Percentiles rank a stretch among this genome's conserved stretches.
Evolutionary conservation across 2,329 filamentous ascomycete genomes (phyloP).

Genomic region (Trichoderma atrobrunneum): DNA sequence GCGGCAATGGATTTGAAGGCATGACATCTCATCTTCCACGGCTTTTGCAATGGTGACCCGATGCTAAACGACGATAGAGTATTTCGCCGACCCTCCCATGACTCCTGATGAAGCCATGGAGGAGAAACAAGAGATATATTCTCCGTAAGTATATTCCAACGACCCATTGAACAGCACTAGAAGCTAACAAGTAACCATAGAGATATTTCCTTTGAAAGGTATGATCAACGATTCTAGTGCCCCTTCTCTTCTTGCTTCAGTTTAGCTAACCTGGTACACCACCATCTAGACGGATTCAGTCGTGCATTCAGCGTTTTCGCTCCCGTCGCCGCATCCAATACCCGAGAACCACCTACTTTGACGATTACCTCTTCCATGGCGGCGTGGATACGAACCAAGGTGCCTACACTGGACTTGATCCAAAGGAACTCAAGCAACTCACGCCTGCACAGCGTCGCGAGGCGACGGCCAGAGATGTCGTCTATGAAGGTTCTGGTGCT

Average conservation of each 20-base stretch:
- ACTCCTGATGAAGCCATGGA: slow-evolving; percentile 65
- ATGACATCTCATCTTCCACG: background rate
- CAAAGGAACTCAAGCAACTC: slow-evolving; percentile 52
- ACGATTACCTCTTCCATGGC: slow-evolving; percentile 78
- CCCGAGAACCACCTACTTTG: slow-evolving; percentile 63
- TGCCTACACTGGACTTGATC: slow-evolving; percentile 60
- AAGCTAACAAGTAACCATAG: slow-evolving; percentile 35
- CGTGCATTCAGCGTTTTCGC: slow-evolving; percentile 79
- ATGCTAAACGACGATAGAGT: slow-evolving; percentile 46
- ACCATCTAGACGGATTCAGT: slow-evolving; percentile 69
- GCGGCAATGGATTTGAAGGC: slow-evolving; percentile 69
- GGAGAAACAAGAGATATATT: slow-evolving; percentile 65
- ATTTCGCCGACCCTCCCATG: slow-evolving; percentile 75
- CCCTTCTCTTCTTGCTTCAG: background rate
- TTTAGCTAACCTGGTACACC: background rate
- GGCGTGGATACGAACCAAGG: slow-evolving; percentile 63
- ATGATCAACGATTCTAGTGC: slow-evolving; percentile 17
- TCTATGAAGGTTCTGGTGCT: slow-evolving; percentile 46
- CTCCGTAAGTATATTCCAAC: slow-evolving; percentile 45
- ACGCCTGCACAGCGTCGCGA: slow-evolving; percentile 61
- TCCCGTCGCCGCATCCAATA: slow-evolving; percentile 70
- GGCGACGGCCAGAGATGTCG: slow-evolving; percentile 61
- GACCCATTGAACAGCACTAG: no score
- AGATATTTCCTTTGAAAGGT: slow-evolving; percentile 56
- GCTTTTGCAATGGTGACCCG: background rate